These are phyloP conservation scores for Rutstroemia sp. DNA, from an alignment of 2,329 filamentous ascomycete species.

Conservation along the genomic window DNA sequence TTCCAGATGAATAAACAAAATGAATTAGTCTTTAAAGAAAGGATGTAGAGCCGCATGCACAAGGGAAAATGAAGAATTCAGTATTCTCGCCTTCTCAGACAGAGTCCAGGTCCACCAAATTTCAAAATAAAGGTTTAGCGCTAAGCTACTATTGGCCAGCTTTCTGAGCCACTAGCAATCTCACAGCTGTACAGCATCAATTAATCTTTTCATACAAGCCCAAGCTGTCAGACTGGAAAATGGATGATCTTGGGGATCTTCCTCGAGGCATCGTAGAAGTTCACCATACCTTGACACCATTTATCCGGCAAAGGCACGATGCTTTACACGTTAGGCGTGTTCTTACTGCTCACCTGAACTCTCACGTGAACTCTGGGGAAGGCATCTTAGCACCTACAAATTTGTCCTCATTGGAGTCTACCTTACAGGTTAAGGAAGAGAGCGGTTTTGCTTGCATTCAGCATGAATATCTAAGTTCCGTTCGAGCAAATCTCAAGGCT, in stretches of 20 bases:
- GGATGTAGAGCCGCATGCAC: neutral
- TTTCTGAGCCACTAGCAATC: neutral
- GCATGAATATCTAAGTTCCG: conserved; percentile 47
- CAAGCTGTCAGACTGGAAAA: neutral
- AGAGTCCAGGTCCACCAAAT: conserved; percentile 4
- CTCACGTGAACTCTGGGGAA: conserved; percentile 32
- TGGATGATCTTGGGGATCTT: conserved; percentile 17
- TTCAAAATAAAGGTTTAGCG: conserved; percentile 11
- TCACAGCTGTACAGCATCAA: no score
- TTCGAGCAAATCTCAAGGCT: conserved; percentile 45
- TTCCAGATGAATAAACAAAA: conserved; percentile 5
- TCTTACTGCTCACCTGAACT: conserved; percentile 45
- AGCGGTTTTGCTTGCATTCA: conserved; percentile 39
- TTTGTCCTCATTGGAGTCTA: conserved; percentile 41
- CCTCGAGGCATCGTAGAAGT: conserved; percentile 34
- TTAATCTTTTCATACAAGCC: neutral
- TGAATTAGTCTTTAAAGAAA: neutral
- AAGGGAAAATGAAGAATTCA: neutral
- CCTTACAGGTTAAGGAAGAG: conserved; percentile 31
- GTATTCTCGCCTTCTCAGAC: neutral
- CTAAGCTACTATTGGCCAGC: conserved; percentile 1
- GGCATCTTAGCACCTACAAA: conserved; percentile 30
- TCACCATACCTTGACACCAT: conserved; percentile 41
- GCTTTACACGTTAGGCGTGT: conserved; percentile 48
- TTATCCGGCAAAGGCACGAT: conserved; percentile 50